A percentile compares a stretch with the other conserved stretches of the same genome.
phyloP scores from a whole-genome alignment of 2,329 filamentous ascomycete genomes.

The Aspergillus felis region DNA sequence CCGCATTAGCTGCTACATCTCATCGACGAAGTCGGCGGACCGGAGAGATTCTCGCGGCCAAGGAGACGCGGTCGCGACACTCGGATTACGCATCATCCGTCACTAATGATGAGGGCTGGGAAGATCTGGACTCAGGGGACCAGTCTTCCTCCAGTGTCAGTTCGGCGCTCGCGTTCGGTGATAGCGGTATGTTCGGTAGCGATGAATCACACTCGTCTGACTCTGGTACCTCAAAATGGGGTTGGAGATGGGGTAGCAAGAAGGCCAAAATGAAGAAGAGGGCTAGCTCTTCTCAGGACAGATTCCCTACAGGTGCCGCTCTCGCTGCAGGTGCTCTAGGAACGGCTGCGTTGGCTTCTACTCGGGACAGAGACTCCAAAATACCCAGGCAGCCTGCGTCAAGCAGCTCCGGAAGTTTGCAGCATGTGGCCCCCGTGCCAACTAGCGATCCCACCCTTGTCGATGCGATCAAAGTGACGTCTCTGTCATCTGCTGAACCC shows the following conservation, averaged over 20 bases:
- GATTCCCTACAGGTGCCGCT: slow-evolving; percentile 29
- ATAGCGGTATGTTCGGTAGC: slow-evolving; percentile 42
- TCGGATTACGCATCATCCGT: slow-evolving; percentile 24
- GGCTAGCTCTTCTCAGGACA: slow-evolving; percentile 15
- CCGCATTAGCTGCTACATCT: slow-evolving; percentile 41
- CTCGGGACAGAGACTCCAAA: slow-evolving; percentile 26
- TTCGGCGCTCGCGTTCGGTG: slow-evolving; percentile 60
- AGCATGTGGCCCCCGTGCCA: slow-evolving; percentile 63
- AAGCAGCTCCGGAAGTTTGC: slow-evolving; percentile 44
- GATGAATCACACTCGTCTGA: slow-evolving; percentile 52
- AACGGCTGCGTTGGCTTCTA: slow-evolving; percentile 39
- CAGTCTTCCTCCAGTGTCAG: slow-evolving; percentile 51
- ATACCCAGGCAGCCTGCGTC: slow-evolving; percentile 22
- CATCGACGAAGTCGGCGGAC: slow-evolving; percentile 32
- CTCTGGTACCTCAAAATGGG: slow-evolving; percentile 56
- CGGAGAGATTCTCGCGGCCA: slow-evolving; percentile 31
- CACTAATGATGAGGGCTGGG: slow-evolving; percentile 52
- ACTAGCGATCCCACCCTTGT: slow-evolving; percentile 62
- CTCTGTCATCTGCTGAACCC: slow-evolving; percentile 23
- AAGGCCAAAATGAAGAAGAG: slow-evolving; percentile 34
- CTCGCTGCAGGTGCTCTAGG: slow-evolving; percentile 41
- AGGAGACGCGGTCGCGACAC: slow-evolving; percentile 24
- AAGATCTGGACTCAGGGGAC: slow-evolving; percentile 55
- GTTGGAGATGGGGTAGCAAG: slow-evolving; percentile 57
- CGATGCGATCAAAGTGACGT: slow-evolving; percentile 46